Percentiles rank a stretch among this genome's conserved stretches.
These are phyloP conservation scores for Diaporthe humulicola DNA, from an alignment of 2,329 filamentous ascomycete genomes.

Conservation along the genomic window DNA sequence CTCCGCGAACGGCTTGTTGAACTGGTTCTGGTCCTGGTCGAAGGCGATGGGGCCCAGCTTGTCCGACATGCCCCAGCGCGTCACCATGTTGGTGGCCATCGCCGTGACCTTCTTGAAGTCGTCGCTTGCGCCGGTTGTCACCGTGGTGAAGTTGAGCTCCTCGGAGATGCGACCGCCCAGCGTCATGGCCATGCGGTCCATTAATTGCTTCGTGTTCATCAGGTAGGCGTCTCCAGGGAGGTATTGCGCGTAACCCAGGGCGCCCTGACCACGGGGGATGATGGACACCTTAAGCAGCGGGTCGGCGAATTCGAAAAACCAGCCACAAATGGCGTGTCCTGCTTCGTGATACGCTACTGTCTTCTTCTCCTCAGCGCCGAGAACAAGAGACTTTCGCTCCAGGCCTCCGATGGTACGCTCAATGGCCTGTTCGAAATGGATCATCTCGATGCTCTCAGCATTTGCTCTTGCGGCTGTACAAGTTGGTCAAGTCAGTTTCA, in stretches of 20 bases:
- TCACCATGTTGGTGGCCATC: conserved; percentile 98
- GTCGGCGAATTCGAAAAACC: conserved; percentile 97
- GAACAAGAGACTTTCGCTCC: conserved; percentile 96
- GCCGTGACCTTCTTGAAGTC: conserved; percentile 99
- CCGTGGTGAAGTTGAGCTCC: conserved; percentile 95
- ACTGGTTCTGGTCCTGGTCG: conserved; percentile 82
- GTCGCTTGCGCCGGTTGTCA: conserved; percentile 94
- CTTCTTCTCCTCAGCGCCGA: conserved; percentile 90
- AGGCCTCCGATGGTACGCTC: conserved; percentile 96
- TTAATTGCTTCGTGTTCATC: conserved; percentile 94
- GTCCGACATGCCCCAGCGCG: conserved; percentile 98
- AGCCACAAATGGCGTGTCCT: conserved; percentile 97
- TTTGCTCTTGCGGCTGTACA: conserved; percentile 82
- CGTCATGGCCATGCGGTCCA: conserved; percentile 99
- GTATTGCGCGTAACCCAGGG: conserved; percentile 96
- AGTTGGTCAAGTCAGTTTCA: neutral
- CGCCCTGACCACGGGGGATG: conserved; percentile 94
- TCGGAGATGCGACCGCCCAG: conserved; percentile 95
- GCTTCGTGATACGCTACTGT: conserved; percentile 77
- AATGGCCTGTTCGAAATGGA: conserved; percentile 96
- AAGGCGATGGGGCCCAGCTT: conserved; percentile 96
- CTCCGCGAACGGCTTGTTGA: conserved; percentile 97
- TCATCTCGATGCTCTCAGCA: conserved; percentile 85
- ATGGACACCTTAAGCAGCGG: conserved; percentile 98
- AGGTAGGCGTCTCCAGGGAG: conserved; percentile 95